Percentiles rank a stretch among this genome's conserved stretches.
phyloP scores from a whole-genome alignment of 257 asterid genomes.

The Nicotiana tabacum region DNA sequence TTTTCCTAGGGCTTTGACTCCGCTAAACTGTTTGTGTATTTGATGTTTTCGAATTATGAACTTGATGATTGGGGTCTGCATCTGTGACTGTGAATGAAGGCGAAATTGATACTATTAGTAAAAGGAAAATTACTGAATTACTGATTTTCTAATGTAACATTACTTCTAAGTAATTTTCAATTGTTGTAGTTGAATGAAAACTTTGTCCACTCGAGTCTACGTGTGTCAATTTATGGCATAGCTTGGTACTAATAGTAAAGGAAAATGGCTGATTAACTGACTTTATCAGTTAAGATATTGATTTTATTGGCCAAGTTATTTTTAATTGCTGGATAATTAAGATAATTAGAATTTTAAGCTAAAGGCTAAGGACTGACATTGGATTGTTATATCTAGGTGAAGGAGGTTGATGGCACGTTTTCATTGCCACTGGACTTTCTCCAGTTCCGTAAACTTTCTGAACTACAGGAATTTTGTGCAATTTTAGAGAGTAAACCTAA shows the following conservation, averaged over 20 bases:
- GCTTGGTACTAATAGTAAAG: neutral
- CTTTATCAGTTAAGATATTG: neutral
- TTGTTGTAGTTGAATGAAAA: neutral
- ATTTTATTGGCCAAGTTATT: neutral
- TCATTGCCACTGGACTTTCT: conserved; percentile 66
- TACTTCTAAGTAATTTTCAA: neutral
- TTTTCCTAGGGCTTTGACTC: neutral
- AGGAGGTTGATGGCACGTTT: conserved; percentile 52
- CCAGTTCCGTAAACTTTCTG: conserved; percentile 59
- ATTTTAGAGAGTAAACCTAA: conserved; percentile 61
- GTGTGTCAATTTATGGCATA: neutral
- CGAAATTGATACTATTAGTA: neutral
- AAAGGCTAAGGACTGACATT: neutral
- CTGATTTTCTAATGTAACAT: neutral
- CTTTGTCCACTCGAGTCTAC: neutral
- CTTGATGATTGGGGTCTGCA: neutral
- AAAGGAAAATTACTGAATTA: neutral
- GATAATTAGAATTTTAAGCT: no score
- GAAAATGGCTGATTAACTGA: neutral
- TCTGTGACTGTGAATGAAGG: neutral
- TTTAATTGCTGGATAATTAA: neutral
- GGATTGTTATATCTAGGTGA: conserved; percentile 45
- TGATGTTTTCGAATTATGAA: neutral
- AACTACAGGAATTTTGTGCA: conserved; percentile 37
- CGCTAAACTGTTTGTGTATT: neutral